These are phyloP conservation scores for Coniosporium apollinis DNA, from an alignment of 495 filamentous ascomycete species.

Conservation along the genomic window DNA sequence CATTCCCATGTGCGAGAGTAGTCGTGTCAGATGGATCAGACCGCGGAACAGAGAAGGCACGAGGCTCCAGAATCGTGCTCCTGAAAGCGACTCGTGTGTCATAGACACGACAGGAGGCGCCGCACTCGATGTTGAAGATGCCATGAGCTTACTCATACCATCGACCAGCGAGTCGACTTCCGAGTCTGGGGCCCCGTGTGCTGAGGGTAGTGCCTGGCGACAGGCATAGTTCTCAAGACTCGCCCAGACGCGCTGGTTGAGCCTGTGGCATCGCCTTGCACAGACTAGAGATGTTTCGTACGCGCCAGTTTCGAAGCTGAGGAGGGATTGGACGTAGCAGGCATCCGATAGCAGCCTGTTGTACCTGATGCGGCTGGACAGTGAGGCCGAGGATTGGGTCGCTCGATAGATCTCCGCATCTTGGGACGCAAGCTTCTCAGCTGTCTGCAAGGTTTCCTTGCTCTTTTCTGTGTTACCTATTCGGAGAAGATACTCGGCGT, in stretches of 20 bases:
- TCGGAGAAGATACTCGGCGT: conserved; percentile 56
- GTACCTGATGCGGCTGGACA: conserved; percentile 12
- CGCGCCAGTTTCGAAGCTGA: conserved; percentile 46
- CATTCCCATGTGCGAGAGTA: conserved; percentile 71
- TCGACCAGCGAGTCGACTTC: conserved; percentile 5
- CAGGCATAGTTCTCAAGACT: conserved; percentile 37
- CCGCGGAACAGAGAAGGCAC: conserved; percentile 53
- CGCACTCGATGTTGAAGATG: conserved; percentile 6
- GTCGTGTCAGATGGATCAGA: conserved; percentile 49
- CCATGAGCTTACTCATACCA: conserved; percentile 6
- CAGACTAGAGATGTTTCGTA: conserved; percentile 46
- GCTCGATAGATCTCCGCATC: conserved; percentile 3
- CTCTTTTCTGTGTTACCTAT: conserved; percentile 35
- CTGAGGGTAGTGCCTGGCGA: conserved; percentile 5
- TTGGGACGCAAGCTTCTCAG: not conserved
- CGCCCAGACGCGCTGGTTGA: conserved; percentile 54
- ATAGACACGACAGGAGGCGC: conserved; percentile 9
- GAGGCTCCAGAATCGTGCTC: conserved; percentile 67
- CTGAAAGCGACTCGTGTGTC: conserved; percentile 16
- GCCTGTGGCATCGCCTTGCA: conserved; percentile 47
- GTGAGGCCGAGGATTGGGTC: conserved; percentile 3
- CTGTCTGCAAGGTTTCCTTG: not conserved
- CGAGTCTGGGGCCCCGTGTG: conserved; percentile 2
- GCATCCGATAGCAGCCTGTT: conserved; percentile 33
- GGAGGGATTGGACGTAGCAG: conserved; percentile 40